Evolutionary conservation across 495 filamentous ascomycete genomes (phyloP), one percentile per base, ranked within the genome.

Genomic region (Trichoderma gamsii): DNA sequence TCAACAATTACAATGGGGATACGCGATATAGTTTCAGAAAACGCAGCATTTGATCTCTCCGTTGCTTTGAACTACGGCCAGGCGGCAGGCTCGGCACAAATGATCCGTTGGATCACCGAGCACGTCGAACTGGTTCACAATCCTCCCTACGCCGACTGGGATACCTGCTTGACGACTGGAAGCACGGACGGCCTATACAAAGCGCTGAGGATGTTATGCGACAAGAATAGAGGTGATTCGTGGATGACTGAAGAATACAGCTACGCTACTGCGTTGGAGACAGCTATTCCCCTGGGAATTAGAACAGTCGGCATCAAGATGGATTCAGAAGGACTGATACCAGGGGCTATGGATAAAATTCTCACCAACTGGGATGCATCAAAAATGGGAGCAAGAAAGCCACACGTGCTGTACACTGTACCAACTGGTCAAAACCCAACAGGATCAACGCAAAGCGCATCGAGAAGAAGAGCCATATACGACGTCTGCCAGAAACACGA

Each of bases 351-450:
- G 67, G 91, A 96, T 71, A 77, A 83, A n/a, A 77, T 91, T 4
- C 82, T 97, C 12, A 78, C 71, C 63, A 82, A 75, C 66, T 96
- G 92, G 92, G 84, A 91, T 70, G 80, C 83, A 49, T 68, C 66
- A 4, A 76, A 74, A 6, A 77, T 82, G 0, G 84, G 86, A 7
- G 85, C 87, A 1, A 79, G 82, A 51, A 96, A 91, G 77, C 94
- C 93, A 41, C 90, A 93, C 76, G 72, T 97, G 70, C 84, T 97
- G 84, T 97, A 97, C 72, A 97, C 92, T n/a, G 89, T 98, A 64
- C 90, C 93, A 15, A 90, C 93, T 75, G 94, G 93, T 13, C 93
- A 97, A 72, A 98, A 98, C 73, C 94, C 94, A 2, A 96, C 94
- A 0, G 88, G 91, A 44, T 87, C 87, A 18, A 88, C 89, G 1